phyloP scores from a whole-genome alignment of 78 protist species.

The Dictyostelium intermedium region DNA sequence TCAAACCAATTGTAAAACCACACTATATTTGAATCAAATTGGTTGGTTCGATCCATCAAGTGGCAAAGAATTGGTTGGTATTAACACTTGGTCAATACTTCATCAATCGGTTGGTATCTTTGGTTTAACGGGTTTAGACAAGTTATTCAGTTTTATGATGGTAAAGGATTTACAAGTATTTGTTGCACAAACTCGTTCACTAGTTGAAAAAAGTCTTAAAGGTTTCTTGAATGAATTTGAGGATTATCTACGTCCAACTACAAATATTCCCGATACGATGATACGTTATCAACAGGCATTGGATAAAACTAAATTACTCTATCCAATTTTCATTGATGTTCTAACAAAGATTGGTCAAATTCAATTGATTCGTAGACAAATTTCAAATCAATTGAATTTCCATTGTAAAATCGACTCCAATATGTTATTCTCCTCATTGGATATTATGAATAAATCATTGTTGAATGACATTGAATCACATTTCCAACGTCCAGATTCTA shows the following conservation, averaged over 20 bases:
- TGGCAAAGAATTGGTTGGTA: constrained; percentile 87
- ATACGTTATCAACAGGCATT: constrained; percentile 66
- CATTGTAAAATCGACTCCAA: constrained; percentile 85
- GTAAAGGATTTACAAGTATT: constrained; percentile 85
- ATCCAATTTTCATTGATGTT: constrained; percentile 72
- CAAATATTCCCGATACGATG: constrained; percentile 19
- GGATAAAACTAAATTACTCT: constrained; percentile 33
- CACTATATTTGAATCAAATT: constrained; percentile 78
- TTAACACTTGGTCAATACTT: constrained; percentile 70
- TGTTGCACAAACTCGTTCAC: constrained; percentile 55
- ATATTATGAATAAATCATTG: constrained; percentile 82
- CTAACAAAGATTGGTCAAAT: constrained; percentile 84
- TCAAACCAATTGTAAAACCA: constrained; percentile 84
- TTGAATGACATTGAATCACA: constrained; percentile 84
- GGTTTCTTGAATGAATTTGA: constrained; percentile 62
- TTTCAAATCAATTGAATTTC: constrained; percentile 84
- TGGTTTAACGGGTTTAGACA: constrained; percentile 92
- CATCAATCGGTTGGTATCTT: constrained; percentile 74
- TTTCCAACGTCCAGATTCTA: constrained; percentile 87
- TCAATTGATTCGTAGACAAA: constrained; percentile 90
- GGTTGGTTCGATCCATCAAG: constrained; percentile 84
- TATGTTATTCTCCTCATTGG: constrained; percentile 79
- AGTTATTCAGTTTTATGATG: constrained; percentile 87
- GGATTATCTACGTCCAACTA: constrained; percentile 50
- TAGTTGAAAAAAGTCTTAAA: constrained; percentile 67